Evolutionary conservation across 768 basidiomycete species (phyloP).

Genomic region (Psilocybe cyanescens): DNA sequence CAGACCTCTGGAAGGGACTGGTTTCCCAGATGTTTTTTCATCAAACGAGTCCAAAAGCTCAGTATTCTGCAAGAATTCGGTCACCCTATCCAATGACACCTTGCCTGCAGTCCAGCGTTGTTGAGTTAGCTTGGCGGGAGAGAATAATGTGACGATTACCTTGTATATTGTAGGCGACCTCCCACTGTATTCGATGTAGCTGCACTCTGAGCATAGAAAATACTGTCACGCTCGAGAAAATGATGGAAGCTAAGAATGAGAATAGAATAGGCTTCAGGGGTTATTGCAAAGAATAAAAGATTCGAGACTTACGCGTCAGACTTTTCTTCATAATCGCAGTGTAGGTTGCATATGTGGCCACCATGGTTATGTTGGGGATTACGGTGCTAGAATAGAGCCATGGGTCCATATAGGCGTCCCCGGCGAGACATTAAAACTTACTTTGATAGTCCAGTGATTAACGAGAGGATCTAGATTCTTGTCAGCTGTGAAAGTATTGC

Average conservation of each 20-base stretch:
- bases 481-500: neutral
- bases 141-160: conserved; percentile 3
- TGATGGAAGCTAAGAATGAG: conserved; percentile 36
- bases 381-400: conserved; percentile 41
- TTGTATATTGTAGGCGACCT: conserved; percentile 22
- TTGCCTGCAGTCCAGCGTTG: neutral
- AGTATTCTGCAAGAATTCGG: conserved; percentile 7
- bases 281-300: neutral
- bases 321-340: conserved; percentile 42
- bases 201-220: conserved; percentile 64
- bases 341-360: conserved; percentile 65
- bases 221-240: conserved; percentile 59
- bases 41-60: conserved; percentile 21
- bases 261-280: neutral
- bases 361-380: conserved; percentile 67
- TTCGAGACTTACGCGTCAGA: conserved; percentile 27
- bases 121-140: neutral
- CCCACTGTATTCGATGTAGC: conserved; percentile 39
- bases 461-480: neutral
- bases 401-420: neutral
- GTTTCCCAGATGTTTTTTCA: conserved; percentile 13
- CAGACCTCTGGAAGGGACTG: neutral
- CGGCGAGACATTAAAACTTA: neutral
- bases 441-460: neutral
- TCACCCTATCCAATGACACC: conserved; percentile 10